These are phyloP conservation scores for Fusarium newnesense DNA, from an alignment of 2,329 filamentous ascomycete species.

Conservation along the genomic window DNA sequence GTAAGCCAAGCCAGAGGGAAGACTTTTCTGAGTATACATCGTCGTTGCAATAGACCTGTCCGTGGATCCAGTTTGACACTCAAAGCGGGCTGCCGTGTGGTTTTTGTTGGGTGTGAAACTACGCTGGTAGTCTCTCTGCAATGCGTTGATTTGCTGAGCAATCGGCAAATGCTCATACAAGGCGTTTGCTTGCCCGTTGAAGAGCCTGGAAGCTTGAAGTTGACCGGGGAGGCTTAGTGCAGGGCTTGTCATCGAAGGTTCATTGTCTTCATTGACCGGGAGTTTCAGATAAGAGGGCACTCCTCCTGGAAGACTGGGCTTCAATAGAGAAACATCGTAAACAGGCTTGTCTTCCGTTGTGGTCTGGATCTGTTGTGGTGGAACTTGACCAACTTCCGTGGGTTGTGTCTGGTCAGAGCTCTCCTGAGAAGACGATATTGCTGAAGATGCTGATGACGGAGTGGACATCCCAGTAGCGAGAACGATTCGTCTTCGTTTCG, in stretches of 20 bases:
- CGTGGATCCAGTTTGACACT: slow-evolving; percentile 14
- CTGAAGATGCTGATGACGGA: background rate
- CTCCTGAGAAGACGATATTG: background rate
- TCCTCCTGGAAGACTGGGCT: background rate
- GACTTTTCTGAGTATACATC: background rate
- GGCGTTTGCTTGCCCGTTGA: background rate
- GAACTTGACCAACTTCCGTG: background rate
- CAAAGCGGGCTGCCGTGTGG: slow-evolving; percentile 19
- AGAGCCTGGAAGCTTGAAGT: background rate
- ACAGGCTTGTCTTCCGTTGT: background rate
- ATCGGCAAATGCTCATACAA: slow-evolving; percentile 13
- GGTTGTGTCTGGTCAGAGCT: background rate
- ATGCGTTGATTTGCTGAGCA: background rate
- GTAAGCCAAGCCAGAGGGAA: background rate
- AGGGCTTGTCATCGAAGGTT: background rate
- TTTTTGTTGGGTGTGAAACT: background rate
- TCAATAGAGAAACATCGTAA: background rate
- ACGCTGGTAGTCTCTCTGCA: slow-evolving; percentile 5
- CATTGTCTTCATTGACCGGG: background rate
- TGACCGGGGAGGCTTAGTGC: background rate
- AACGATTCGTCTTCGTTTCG: slow-evolving; percentile 15
- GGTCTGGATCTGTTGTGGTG: background rate
- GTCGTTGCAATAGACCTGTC: slow-evolving; percentile 26
- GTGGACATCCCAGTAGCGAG: background rate
- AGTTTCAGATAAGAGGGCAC: background rate